Conservation (phyloP, 164 flowering plant species). For the Vitis amurensis region DNA sequence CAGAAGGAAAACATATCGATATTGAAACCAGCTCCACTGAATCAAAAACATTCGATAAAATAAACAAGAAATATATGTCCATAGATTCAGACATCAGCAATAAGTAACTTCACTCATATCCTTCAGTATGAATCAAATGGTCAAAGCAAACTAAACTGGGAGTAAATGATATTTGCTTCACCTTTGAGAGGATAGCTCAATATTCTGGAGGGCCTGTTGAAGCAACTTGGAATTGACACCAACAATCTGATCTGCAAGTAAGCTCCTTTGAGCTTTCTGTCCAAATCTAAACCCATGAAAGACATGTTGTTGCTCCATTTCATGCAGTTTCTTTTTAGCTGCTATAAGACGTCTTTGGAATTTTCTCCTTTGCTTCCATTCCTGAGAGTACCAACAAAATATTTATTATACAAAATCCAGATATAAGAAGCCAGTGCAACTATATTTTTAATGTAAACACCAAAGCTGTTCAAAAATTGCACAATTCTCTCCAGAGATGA, state of each 20-base stretch:
- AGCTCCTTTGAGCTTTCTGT: constrained; percentile 56
- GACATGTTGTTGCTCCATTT: constrained; percentile 80
- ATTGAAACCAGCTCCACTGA: not conserved
- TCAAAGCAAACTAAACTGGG: not conserved
- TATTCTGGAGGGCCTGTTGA: constrained; percentile 56
- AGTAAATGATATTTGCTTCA: constrained; percentile 16
- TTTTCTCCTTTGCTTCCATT: constrained; percentile 86
- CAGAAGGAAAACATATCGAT: not conserved
- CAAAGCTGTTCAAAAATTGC: too few relatives aligned
- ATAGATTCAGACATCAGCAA: not conserved
- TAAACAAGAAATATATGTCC: not conserved
- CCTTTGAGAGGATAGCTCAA: constrained; percentile 48
- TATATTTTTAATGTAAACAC: not conserved
- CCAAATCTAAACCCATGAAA: constrained; percentile 82
- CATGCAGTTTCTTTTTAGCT: constrained; percentile 79
- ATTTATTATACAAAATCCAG: not conserved
- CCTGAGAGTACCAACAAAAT: constrained; percentile 41
- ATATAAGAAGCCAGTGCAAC: too few relatives aligned
- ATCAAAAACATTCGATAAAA: not conserved
- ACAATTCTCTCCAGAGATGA: too few relatives aligned
- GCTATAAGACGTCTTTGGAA: constrained; percentile 60
- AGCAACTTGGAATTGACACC: constrained; percentile 67
- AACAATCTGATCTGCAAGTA: constrained; percentile 74
- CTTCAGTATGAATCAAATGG: not conserved
- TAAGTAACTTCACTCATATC: not conserved